These are phyloP conservation scores for Incumbomyces lentus DNA, from an alignment of 2,329 filamentous ascomycete genomes.

Conservation along the genomic window DNA sequence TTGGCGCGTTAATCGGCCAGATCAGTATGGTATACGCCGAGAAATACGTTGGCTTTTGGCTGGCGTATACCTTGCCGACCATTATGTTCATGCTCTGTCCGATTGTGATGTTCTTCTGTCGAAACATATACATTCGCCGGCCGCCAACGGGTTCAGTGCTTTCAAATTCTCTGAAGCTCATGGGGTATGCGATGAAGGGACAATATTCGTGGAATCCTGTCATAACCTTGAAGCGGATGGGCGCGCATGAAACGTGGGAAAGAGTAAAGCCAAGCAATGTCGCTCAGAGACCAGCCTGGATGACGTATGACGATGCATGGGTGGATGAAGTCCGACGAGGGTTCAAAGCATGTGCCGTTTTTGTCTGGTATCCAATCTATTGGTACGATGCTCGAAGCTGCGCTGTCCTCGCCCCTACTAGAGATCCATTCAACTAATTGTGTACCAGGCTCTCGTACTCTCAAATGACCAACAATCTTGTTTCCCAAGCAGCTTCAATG, in stretches of 20 bases:
- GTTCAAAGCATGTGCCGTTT: constrained; percentile 59
- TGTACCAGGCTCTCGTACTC: constrained; percentile 34
- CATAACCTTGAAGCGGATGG: constrained; percentile 39
- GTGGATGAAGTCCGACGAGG: constrained; percentile 68
- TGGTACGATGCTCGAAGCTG: constrained; percentile 25
- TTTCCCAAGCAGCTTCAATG: constrained; percentile 47
- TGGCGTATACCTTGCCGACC: constrained; percentile 59
- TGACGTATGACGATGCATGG: constrained; percentile 76
- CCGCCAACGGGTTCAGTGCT: constrained; percentile 65
- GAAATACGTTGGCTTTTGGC: constrained; percentile 67
- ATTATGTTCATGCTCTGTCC: constrained; percentile 53
- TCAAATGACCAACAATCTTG: constrained; percentile 46
- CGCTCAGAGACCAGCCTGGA: constrained; percentile 55
- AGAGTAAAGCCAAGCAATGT: constrained; percentile 57
- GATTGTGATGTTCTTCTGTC: constrained; percentile 48
- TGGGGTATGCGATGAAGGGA: constrained; percentile 51
- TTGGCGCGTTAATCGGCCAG: constrained; percentile 52
- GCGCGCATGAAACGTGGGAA: constrained; percentile 51
- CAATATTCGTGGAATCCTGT: constrained; percentile 50
- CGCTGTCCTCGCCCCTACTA: too few relatives aligned
- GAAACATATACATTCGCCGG: constrained; percentile 51
- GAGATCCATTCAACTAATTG: too few relatives aligned
- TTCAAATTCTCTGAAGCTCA: constrained; percentile 54
- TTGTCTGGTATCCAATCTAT: constrained; percentile 49
- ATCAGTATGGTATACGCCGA: constrained; percentile 56